A percentile compares a stretch with the other conserved stretches of the same genome.
phyloP scores from a whole-genome alignment of 768 basidiomycete species.

The Boletus rubescentipes region DNA sequence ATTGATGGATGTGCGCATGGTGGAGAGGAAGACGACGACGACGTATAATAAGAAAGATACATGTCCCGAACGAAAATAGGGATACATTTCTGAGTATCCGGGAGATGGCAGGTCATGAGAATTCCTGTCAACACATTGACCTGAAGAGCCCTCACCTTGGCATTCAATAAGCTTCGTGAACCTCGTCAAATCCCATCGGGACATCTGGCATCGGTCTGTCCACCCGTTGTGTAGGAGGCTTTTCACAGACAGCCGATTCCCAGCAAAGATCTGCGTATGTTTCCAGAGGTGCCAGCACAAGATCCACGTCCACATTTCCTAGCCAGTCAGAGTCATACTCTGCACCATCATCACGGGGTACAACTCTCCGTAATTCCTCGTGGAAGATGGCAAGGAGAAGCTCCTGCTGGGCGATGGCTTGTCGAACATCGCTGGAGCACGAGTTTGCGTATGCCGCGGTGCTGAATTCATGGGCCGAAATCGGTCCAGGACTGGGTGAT shows the following conservation, averaged over 20 bases:
- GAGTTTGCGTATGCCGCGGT: slow-evolving; percentile 23
- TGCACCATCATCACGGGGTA: slow-evolving; percentile 13
- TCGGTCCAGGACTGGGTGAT: slow-evolving; percentile 27
- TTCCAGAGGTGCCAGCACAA: slow-evolving; percentile 28
- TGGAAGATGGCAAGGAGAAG: slow-evolving; percentile 34
- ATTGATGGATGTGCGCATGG: neutral
- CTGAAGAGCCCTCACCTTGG: slow-evolving; percentile 3
- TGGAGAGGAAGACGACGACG: neutral
- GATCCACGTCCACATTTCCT: slow-evolving; percentile 27
- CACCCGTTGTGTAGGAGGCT: neutral
- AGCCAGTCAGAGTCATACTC: slow-evolving; percentile 28
- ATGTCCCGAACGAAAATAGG: slow-evolving; percentile 12
- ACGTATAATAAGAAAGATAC: neutral
- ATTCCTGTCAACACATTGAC: neutral
- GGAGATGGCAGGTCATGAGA: neutral
- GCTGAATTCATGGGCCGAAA: slow-evolving; percentile 18
- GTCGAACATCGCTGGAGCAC: slow-evolving; percentile 34
- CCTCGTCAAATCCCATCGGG: slow-evolving; percentile 29
- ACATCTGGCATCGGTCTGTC: slow-evolving; percentile 27
- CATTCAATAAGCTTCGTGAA: slow-evolving; percentile 14
- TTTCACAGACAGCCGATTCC: slow-evolving; percentile 27
- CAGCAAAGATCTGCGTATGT: slow-evolving; percentile 32
- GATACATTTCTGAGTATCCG: neutral
- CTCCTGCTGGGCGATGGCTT: slow-evolving; percentile 33
- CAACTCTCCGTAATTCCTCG: slow-evolving; percentile 26